Evolutionary conservation across 495 filamentous ascomycete genomes (phyloP).

Genomic region (Penicillium flavigenum): DNA sequence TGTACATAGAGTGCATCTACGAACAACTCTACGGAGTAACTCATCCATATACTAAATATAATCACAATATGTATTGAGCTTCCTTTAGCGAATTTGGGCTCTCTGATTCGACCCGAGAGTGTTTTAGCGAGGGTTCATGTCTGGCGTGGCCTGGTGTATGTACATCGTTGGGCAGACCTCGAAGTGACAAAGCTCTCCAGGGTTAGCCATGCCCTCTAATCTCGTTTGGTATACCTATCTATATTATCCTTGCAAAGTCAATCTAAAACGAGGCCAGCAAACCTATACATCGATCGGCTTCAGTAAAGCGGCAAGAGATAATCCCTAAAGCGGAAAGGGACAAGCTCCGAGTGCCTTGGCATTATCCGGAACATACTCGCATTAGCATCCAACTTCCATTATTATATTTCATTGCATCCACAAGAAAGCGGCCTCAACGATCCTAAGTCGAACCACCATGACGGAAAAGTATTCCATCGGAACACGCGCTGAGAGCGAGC

Average conservation of each 20-base stretch:
- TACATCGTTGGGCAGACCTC: no score
- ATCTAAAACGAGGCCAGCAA: background rate
- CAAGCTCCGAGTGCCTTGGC: background rate
- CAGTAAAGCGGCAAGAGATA: background rate
- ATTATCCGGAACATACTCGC: background rate
- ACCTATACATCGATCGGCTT: background rate
- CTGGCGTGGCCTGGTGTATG: no score
- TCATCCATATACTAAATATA: no score
- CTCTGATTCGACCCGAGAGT: no score
- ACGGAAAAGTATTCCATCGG: slow-evolving; percentile 37
- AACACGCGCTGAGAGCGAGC: slow-evolving; percentile 56
- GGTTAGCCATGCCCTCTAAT: background rate
- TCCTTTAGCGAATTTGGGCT: no score
- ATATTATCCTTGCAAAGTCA: background rate
- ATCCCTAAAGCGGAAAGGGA: background rate
- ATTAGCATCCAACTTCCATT: background rate
- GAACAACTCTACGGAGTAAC: background rate
- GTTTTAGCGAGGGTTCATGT: no score
- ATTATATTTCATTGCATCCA: background rate
- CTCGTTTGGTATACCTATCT: no score
- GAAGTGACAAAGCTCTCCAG: background rate
- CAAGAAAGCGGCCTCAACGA: background rate
- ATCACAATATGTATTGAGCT: no score
- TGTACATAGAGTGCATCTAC: background rate
- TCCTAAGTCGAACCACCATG: slow-evolving; percentile 10